A percentile compares a stretch with the other conserved stretches of the same genome.
phyloP scores from a whole-genome alignment of 306 rosid species.

The Sphenostylis stenocarpa region DNA sequence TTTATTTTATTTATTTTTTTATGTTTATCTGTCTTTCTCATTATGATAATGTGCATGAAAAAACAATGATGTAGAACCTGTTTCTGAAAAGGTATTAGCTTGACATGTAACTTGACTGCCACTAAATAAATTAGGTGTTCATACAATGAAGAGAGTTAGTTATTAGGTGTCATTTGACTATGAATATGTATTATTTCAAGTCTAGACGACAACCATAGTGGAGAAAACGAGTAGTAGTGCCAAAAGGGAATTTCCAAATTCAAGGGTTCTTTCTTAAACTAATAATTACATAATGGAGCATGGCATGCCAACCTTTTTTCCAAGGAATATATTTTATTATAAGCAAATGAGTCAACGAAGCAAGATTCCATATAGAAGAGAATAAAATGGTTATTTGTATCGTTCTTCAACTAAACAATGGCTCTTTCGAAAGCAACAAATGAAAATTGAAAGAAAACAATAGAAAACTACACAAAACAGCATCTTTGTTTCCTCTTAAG shows the following conservation, averaged over 20 bases:
- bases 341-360: conserved; percentile 21
- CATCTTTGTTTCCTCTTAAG: neutral
- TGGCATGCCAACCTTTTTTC: conserved; percentile 12
- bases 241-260: conserved; percentile 9
- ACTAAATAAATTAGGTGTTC: neutral
- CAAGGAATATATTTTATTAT: conserved; percentile 8
- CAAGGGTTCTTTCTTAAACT: neutral
- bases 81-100: neutral
- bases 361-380: conserved; percentile 23
- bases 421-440: conserved; percentile 21
- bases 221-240: neutral
- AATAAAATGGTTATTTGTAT: conserved; percentile 9
- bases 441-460: conserved; percentile 18
- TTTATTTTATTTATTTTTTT: no score
- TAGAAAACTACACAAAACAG: conserved; percentile 6
- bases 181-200: conserved; percentile 5
- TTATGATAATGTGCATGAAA: no score
- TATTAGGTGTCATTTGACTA: conserved; percentile 4
- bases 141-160: neutral
- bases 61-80: no score
- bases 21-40: no score
- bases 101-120: neutral
- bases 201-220: neutral
- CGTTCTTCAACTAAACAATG: conserved; percentile 17
- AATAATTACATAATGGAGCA: conserved; percentile 8